These are phyloP conservation scores for Hevea brasiliensis DNA, from an alignment of 345 rosid genomes.

Conservation along the genomic window DNA sequence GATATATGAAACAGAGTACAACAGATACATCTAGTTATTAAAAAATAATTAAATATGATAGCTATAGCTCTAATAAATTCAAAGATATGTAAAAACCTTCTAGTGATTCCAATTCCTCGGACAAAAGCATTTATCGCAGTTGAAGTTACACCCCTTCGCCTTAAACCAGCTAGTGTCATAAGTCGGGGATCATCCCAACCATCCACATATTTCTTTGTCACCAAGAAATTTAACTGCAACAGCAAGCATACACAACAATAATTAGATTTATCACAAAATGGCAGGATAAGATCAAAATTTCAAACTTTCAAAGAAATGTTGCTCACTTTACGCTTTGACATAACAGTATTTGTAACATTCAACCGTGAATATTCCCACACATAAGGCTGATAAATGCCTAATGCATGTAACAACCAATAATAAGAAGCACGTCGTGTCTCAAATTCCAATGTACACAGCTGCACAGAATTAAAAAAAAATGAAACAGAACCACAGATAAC, in stretches of 20 bases:
- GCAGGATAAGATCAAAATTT: conserved; percentile 14
- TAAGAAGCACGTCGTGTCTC: conserved; percentile 97
- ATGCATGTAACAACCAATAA: conserved; percentile 83
- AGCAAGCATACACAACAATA: conserved; percentile 10
- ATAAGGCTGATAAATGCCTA: conserved; percentile 84
- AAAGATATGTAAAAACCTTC: conserved; percentile 55
- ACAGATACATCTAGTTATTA: background rate
- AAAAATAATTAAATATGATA: background rate
- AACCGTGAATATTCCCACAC: conserved; percentile 98
- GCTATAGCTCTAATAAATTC: background rate
- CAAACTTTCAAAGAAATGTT: conserved; percentile 14
- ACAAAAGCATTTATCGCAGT: conserved; percentile 85
- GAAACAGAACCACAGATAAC: no score
- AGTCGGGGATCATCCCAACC: conserved; percentile 99
- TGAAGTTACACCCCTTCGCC: conserved; percentile 88
- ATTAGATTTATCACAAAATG: conserved; percentile 9
- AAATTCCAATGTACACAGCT: conserved; percentile 77
- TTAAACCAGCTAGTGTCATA: conserved; percentile 91
- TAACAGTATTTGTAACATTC: conserved; percentile 87
- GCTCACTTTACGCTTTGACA: conserved; percentile 96
- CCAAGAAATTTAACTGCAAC: conserved; percentile 77
- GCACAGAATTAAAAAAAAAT: background rate
- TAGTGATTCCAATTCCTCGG: conserved; percentile 89
- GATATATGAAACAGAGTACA: conserved; percentile 5
- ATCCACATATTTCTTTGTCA: conserved; percentile 79